Evolutionary conservation across 805 yeast genomes (phyloP), one percentile per base, ranked within the genome.

Genomic region (Saccharomycopsis sp.): DNA sequence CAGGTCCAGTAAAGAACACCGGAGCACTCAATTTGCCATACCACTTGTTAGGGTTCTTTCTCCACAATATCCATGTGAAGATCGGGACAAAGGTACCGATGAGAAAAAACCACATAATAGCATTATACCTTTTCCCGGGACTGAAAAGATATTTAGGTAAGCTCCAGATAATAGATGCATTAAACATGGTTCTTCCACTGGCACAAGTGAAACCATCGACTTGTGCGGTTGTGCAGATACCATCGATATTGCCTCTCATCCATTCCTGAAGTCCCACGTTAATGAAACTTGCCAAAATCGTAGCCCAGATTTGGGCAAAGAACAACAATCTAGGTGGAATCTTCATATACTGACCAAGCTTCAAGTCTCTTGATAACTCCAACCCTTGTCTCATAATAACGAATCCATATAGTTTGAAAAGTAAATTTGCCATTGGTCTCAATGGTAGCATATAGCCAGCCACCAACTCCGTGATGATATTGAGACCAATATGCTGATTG

Each of bases 401-500:
- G 65, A 75, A 79, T 37, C 85, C 85, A 60, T 76, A 75, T 3
- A 82, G 74, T 67, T 80, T 81, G 67, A 80, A 73, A 55, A 78
- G 70, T 65, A 83, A 75, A 62, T 81, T 76, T 0, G 87, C 85
- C 62, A 82, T 71, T 3, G 87, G 78, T 54, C 68, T 69, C 16
- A 75, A 78, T 5, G 87, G 87, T 24, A 81, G 71, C 52, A 82
- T 77, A 63, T 82, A 83, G 7, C 87, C 87, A 53, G 82, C 80
- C 47, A 83, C 75, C 57, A 83, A 74, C 2, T 83, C 83, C 63
- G 81, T 81, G 57, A 83, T 68, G 20, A 85, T 78, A 14, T 80
- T 73, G 40, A 64, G 73, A 70, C 61, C 58, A 50, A 68, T 68
- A 41, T 59, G 62, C 41, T 57, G 57, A 85, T 78, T 14, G 80